Evolutionary conservation across 2,329 filamentous ascomycete species (phyloP).

Genomic region (Claviceps paspali): DNA sequence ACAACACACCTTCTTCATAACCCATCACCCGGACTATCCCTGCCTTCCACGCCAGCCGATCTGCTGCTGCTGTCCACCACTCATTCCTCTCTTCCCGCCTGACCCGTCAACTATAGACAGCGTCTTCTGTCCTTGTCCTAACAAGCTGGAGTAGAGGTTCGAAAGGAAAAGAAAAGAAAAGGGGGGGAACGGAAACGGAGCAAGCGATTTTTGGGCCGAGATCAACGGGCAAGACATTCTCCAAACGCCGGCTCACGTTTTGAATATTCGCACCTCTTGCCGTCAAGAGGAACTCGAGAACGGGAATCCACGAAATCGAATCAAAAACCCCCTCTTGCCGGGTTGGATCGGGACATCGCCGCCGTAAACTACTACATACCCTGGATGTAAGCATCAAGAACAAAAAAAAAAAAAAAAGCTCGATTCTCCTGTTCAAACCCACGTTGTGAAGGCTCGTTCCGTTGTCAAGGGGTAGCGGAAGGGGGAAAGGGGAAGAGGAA

Average conservation of each 20-base stretch:
- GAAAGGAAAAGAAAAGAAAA: neutral
- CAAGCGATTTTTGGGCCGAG: no score
- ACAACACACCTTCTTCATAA: constrained; percentile 1
- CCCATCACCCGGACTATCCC: neutral
- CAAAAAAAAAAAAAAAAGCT: neutral
- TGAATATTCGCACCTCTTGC: no score
- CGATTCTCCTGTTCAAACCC: neutral
- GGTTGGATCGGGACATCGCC: neutral
- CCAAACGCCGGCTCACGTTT: no score
- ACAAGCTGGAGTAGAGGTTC: neutral
- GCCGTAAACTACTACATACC: neutral
- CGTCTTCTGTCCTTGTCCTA: neutral
- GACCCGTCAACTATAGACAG: neutral
- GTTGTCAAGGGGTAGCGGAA: no score
- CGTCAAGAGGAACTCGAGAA: no score
- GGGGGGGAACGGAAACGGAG: neutral
- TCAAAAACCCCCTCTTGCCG: no score
- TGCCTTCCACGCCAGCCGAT: neutral
- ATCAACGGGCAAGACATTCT: neutral
- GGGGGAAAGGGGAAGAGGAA: neutral
- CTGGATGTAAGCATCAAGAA: constrained; percentile 3
- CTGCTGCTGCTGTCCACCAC: neutral
- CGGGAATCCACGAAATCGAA: no score
- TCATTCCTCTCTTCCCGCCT: neutral
- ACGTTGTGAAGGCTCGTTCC: neutral